Conservation (phyloP, 345 rosid genomes). For the Citrus medica region DNA sequence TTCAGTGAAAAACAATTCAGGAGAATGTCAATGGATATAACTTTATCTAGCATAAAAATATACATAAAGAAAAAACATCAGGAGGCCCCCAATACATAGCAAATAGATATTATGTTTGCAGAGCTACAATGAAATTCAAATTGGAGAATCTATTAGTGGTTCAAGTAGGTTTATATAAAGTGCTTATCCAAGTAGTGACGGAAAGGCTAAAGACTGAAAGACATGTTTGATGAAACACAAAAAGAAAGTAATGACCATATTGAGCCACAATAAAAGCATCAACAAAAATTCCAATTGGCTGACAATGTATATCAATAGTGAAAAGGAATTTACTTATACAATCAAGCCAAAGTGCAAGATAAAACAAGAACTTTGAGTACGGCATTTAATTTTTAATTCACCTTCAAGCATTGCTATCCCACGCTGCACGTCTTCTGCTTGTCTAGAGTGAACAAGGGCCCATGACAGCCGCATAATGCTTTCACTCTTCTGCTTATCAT, state of each 20-base stretch:
- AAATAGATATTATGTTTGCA: no score
- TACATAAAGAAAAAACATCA: no score
- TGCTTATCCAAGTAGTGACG: neutral
- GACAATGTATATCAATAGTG: neutral
- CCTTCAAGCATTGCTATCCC: constrained; percentile 81
- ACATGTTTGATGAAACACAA: neutral
- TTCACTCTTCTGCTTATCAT: constrained; percentile 52
- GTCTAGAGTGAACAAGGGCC: constrained; percentile 84
- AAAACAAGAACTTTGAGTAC: neutral
- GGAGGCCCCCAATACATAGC: no score
- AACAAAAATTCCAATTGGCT: neutral
- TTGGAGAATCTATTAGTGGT: no score
- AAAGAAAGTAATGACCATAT: neutral
- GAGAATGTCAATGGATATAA: no score
- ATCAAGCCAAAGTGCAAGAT: neutral
- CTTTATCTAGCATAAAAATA: no score
- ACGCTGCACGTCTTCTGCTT: constrained; percentile 70
- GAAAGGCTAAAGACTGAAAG: neutral
- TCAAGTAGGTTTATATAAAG: neutral
- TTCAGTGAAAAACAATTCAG: no score
- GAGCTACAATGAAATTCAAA: no score
- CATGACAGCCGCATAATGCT: constrained; percentile 80
- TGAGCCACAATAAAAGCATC: neutral
- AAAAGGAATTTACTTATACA: neutral
- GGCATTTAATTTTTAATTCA: neutral